Percentiles rank a stretch among this genome's conserved stretches.
These are phyloP conservation scores for Podospora bellae-mahoneyi DNA, from an alignment of 495 filamentous ascomycete genomes.

Conservation along the genomic window DNA sequence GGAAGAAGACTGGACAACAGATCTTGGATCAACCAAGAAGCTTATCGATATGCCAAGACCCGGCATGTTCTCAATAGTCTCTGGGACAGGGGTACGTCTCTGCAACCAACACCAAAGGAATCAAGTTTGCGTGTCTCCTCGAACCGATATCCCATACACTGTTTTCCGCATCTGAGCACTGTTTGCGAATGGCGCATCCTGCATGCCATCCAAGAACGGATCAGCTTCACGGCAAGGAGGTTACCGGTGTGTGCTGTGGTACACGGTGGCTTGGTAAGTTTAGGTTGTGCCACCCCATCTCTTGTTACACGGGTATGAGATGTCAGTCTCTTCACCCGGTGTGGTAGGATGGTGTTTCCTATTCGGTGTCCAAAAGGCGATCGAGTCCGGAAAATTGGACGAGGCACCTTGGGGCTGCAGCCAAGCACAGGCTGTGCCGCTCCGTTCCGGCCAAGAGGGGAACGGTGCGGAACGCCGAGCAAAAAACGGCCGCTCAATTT, in stretches of 20 bases:
- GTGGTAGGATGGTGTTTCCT: constrained; percentile 4
- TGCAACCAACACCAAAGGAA: neutral
- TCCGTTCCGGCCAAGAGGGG: neutral
- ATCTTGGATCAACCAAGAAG: constrained; percentile 6
- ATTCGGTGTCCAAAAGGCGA: neutral
- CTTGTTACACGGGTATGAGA: neutral
- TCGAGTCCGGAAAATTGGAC: neutral
- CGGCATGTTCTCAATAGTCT: neutral
- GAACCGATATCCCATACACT: neutral
- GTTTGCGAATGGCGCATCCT: neutral
- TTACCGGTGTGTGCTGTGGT: neutral
- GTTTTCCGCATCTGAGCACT: too few relatives aligned
- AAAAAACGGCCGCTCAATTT: neutral
- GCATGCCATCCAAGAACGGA: neutral
- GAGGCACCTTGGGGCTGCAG: neutral
- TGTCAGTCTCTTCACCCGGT: neutral
- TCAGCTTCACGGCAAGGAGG: neutral
- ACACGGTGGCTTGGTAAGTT: neutral
- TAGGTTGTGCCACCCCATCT: neutral
- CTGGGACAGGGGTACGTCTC: neutral
- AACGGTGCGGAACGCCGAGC: neutral
- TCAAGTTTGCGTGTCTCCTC: neutral
- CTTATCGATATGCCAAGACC: constrained; percentile 9
- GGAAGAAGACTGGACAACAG: neutral
- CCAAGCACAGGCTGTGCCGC: neutral